Base-by-base conservation (phyloP, 1,139 yeast species). In the Debaryomyces psychrophilus region DNA sequence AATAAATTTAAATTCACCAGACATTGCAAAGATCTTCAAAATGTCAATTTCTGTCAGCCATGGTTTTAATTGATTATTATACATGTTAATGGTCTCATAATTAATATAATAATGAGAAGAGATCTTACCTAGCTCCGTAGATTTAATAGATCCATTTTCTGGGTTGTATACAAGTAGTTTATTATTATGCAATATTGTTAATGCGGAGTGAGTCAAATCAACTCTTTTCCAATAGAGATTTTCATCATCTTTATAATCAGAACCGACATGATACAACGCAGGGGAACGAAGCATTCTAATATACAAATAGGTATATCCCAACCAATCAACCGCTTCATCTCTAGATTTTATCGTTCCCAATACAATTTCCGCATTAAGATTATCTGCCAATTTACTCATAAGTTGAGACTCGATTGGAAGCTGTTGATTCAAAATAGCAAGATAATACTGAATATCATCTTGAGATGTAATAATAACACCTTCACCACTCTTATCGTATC, bases 391-490 rank as follows among this genome's bases (percentile, higher is more conserved):
- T 52, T 77, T 82, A 20, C 84, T 67, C 71, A 89, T 79, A 50
- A 93, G 66, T 60, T 90, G 96, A 2, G 97, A 89, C 64, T 93
- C 98, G 44, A 93, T 92, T 0, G 98, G 97, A 31, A 92, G 69
- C 59, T 92, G 96, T 53, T 92, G 95, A 62, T 90, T 92, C 54
- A 92, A 72, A 22, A 93, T 78, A 0, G 97, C 96, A 62, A 93
- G 74, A 59, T 90, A 93, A 60, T 90, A 92, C 53, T 89, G 95
- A 20, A 93, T 76, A 58, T 90, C 96, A 15, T 85, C 83, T 52
- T 89, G 95, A 0, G 92, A 78, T 0, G 99, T 93, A 38, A 93
- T 90, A 34, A 93, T 90, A 6, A 93, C 83, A 69, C 99, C 99
- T 58, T 90, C 96, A 59, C 99, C 99, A 58, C 83, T 82, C 28